Conservation (phyloP, 2,329 filamentous ascomycete species). For the Cordyceps fumosorosea region DNA sequence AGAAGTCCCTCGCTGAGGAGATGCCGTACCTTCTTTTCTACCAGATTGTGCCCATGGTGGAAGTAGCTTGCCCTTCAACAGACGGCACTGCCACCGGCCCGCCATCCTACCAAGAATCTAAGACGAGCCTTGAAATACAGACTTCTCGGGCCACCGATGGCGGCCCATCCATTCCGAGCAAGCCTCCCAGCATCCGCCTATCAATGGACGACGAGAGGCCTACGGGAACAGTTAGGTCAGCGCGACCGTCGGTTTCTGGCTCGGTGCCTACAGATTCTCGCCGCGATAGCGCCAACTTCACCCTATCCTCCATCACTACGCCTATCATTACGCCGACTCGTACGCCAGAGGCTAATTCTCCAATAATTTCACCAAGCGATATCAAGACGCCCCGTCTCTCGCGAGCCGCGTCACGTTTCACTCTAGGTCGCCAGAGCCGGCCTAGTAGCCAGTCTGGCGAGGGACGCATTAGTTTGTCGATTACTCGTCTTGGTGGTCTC, state of each 20-base stretch:
- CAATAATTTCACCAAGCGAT: slow-evolving; percentile 43
- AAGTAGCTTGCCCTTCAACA: slow-evolving; percentile 47
- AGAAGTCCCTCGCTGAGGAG: slow-evolving; percentile 71
- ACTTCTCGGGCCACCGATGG: slow-evolving; percentile 16
- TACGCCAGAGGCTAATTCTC: slow-evolving; percentile 30
- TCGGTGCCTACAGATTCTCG: slow-evolving; percentile 32
- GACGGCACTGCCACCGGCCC: slow-evolving; percentile 44
- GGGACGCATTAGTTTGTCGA: slow-evolving; percentile 49
- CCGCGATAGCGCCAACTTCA: slow-evolving; percentile 45
- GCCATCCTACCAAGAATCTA: slow-evolving; percentile 53
- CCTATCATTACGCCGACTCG: slow-evolving; percentile 30
- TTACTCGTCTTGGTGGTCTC: slow-evolving; percentile 48
- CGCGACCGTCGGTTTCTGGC: slow-evolving; percentile 29
- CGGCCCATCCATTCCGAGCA: slow-evolving; percentile 21
- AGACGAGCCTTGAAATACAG: slow-evolving; percentile 33
- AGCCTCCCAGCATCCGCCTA: slow-evolving; percentile 46
- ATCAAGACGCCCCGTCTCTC: slow-evolving; percentile 47
- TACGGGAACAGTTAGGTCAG: slow-evolving; percentile 39
- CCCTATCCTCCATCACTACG: slow-evolving; percentile 36
- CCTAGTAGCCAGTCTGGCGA: slow-evolving; percentile 54
- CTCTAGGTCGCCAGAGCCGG: slow-evolving; percentile 43
- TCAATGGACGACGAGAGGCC: slow-evolving; percentile 48
- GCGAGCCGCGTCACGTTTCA: slow-evolving; percentile 50
- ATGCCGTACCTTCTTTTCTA: slow-evolving; percentile 95
- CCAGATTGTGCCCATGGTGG: slow-evolving; percentile 81